Conservation (phyloP, 306 rosid species). For the Luffa aegyptiaca region DNA sequence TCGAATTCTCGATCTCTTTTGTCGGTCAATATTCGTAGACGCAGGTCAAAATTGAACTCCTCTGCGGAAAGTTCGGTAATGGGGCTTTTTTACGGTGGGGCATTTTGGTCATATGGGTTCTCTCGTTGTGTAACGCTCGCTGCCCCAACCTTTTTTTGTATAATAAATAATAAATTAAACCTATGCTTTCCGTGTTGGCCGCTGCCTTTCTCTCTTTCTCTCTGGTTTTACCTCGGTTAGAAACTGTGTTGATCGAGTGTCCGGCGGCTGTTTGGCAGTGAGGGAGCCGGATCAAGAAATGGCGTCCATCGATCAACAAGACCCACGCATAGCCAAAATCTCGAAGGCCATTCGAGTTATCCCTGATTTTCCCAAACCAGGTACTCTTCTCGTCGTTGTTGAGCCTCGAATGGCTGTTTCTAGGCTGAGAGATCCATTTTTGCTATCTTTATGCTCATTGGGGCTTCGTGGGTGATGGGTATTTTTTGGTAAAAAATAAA, state of each 20-base stretch:
- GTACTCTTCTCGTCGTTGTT: conserved; percentile 15
- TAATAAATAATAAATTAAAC: background rate
- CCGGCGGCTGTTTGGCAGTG: conserved; percentile 24
- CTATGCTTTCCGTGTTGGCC: background rate
- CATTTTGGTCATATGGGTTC: conserved; percentile 13
- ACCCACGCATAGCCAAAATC: conserved; percentile 56
- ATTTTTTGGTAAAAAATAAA: background rate
- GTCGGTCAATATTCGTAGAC: background rate
- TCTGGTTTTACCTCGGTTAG: background rate
- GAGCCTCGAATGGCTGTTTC: background rate
- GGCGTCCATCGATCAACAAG: conserved; percentile 47
- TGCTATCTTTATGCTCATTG: background rate
- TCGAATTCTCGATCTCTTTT: background rate
- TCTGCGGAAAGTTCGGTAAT: background rate
- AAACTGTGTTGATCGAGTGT: conserved; percentile 6
- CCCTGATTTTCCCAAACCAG: conserved; percentile 91
- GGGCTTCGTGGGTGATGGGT: background rate
- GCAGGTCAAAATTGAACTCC: conserved; percentile 1
- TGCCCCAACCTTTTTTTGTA: background rate
- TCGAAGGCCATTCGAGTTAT: conserved; percentile 78
- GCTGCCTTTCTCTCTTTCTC: background rate
- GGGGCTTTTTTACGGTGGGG: conserved; percentile 3
- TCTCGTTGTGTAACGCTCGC: background rate
- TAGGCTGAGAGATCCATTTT: background rate
- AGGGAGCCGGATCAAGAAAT: conserved; percentile 31